Conservation (phyloP, 2,329 filamentous ascomycete species). For the Incumbomyces delicatus region DNA sequence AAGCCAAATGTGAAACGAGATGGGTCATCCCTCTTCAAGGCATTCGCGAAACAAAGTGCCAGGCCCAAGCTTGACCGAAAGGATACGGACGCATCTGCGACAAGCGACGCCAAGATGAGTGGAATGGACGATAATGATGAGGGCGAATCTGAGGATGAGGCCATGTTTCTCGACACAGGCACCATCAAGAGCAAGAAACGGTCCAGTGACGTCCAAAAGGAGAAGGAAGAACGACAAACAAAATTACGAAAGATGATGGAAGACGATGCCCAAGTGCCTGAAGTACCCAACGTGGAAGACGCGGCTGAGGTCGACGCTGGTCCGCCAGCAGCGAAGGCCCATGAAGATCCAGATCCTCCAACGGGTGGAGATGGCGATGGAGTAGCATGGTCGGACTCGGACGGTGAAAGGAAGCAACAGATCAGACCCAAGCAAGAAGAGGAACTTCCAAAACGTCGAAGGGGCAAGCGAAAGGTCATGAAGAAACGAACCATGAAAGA, state of each 20-base stretch:
- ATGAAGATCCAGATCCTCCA: slow-evolving; percentile 3
- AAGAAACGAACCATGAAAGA: slow-evolving; percentile 82
- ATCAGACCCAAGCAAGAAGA: slow-evolving; percentile 12
- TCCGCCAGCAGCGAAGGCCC: slow-evolving; percentile 8
- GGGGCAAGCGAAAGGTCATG: slow-evolving; percentile 70
- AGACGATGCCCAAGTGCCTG: slow-evolving; percentile 41
- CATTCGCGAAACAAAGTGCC: slow-evolving; percentile 18
- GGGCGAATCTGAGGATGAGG: slow-evolving; percentile 45
- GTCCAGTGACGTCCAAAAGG: slow-evolving; percentile 14
- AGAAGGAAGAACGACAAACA: slow-evolving; percentile 49
- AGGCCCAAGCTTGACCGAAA: slow-evolving; percentile 11
- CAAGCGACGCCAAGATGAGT: slow-evolving; percentile 9
- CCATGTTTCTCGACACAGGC: slow-evolving; percentile 36
- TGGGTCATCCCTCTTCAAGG: slow-evolving; percentile 20
- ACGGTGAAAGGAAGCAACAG: slow-evolving; percentile 10
- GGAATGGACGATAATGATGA: slow-evolving; percentile 32
- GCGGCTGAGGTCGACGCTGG: slow-evolving; percentile 9
- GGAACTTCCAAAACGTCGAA: slow-evolving; percentile 54
- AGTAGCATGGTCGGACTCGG: slow-evolving; percentile 16
- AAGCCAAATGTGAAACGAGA: slow-evolving; percentile 25
- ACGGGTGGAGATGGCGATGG: slow-evolving; percentile 40
- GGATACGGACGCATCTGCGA: slow-evolving; percentile 7
- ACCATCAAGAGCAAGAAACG: slow-evolving; percentile 29
- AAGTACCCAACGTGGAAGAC: slow-evolving; percentile 21
- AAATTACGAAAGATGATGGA: slow-evolving; percentile 68